Conservation (phyloP, 257 asterid genomes). For the Oldenlandia corymbosa region DNA sequence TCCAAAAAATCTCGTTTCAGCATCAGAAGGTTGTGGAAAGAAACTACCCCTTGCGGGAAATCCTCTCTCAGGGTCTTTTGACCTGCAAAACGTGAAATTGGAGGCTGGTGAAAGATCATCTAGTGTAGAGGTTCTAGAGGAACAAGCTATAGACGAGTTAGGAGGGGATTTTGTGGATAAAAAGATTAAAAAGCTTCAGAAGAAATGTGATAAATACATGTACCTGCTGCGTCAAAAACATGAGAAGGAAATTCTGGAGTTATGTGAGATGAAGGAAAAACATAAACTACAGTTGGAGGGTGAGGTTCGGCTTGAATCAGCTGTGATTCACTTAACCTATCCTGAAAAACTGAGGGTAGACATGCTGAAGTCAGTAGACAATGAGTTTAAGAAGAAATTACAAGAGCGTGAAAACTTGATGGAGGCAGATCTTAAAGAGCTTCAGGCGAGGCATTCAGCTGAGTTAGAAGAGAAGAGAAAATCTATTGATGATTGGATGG, state of each 20-base stretch:
- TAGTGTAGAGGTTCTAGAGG: slow-evolving; percentile 10
- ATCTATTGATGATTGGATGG: slow-evolving; percentile 33
- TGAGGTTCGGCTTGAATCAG: slow-evolving; percentile 34
- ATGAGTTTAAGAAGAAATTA: slow-evolving; percentile 30
- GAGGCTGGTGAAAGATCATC: slow-evolving; percentile 20
- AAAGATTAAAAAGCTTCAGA: slow-evolving; percentile 26
- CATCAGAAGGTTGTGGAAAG: slow-evolving; percentile 13
- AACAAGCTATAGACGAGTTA: slow-evolving; percentile 13
- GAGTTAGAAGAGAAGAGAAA: slow-evolving; percentile 33
- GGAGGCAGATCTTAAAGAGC: slow-evolving; percentile 33
- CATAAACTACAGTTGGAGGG: slow-evolving; percentile 28
- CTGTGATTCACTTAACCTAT: slow-evolving; percentile 27
- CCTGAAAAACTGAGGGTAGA: slow-evolving; percentile 17
- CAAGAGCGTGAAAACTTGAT: slow-evolving; percentile 32
- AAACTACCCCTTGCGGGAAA: slow-evolving; percentile 18
- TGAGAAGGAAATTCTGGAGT: slow-evolving; percentile 32
- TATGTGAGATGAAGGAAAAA: slow-evolving; percentile 36
- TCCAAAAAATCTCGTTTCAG: slow-evolving; percentile 11
- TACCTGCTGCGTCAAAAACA: slow-evolving; percentile 38
- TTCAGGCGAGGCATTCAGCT: slow-evolving; percentile 40
- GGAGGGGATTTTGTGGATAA: slow-evolving; percentile 17
- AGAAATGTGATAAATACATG: slow-evolving; percentile 40
- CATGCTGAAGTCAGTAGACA: slow-evolving; percentile 35
- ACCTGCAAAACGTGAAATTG: slow-evolving; percentile 16
- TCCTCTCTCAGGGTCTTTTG: slow-evolving; percentile 15